Percentiles rank a stretch among this genome's conserved stretches.
phyloP scores from a whole-genome alignment of 768 basidiomycete species.

The Rhizopogon sp. region DNA sequence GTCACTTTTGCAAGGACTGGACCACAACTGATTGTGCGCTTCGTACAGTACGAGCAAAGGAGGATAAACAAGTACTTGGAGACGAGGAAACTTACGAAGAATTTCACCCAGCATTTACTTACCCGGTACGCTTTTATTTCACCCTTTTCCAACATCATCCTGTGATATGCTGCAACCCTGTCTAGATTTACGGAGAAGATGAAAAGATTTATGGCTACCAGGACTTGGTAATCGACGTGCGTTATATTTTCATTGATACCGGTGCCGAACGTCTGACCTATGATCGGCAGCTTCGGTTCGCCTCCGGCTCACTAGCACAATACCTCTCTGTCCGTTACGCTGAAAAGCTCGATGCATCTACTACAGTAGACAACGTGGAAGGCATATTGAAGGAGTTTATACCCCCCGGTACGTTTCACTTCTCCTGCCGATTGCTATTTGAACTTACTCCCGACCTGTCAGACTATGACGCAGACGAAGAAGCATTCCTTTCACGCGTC shows the following conservation, averaged over 20 bases:
- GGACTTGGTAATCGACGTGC: conserved; percentile 77
- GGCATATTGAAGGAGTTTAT: conserved; percentile 72
- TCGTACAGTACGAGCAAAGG: conserved; percentile 58
- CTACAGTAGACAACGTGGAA: conserved; percentile 85
- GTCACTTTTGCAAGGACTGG: neutral
- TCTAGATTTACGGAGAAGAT: conserved; percentile 89
- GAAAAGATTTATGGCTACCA: conserved; percentile 96
- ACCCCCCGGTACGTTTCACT: conserved; percentile 48
- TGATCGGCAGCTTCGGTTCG: conserved; percentile 61
- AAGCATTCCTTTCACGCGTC: conserved; percentile 62
- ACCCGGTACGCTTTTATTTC: conserved; percentile 57
- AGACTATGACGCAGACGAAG: conserved; percentile 71
- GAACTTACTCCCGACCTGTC: neutral
- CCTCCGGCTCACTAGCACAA: conserved; percentile 81
- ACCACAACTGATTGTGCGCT: neutral
- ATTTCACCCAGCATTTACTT: conserved; percentile 90
- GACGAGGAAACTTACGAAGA: conserved; percentile 55
- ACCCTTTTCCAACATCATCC: neutral
- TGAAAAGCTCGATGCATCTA: conserved; percentile 57
- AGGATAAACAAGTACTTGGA: conserved; percentile 54
- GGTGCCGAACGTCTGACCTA: neutral
- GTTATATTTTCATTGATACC: conserved; percentile 17
- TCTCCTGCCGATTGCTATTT: neutral
- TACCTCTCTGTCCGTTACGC: conserved; percentile 68
- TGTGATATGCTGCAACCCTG: neutral